phyloP scores from a whole-genome alignment of 1,284 basidiomycete genomes.

The Ustilago trichophora region DNA sequence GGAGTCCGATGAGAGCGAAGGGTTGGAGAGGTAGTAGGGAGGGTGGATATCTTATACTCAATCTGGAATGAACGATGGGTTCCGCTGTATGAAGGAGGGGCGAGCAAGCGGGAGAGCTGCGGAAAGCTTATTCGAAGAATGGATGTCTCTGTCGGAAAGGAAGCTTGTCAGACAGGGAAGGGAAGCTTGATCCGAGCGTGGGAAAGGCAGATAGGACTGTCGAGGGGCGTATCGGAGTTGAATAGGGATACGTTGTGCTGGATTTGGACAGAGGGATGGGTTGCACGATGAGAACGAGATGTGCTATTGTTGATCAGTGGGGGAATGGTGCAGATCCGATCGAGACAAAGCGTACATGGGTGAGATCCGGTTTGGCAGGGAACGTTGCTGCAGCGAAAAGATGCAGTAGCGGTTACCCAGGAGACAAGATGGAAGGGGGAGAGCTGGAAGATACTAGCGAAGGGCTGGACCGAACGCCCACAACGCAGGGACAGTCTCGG shows the following conservation, averaged over 20 bases:
- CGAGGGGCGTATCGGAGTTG: no score
- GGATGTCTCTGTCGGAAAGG: no score
- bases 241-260: no score
- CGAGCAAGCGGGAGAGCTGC: no score
- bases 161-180: no score
- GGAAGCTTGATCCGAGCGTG: neutral
- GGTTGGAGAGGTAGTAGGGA: neutral
- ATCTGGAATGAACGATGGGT: no score
- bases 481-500: constrained; percentile 8
- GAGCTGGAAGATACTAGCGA: constrained; percentile 5
- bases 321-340: constrained; percentile 1
- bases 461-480: constrained; percentile 4
- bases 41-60: neutral
- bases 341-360: neutral
- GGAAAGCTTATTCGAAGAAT: no score
- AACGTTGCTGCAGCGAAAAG: neutral
- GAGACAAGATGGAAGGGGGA: neutral
- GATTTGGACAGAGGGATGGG: neutral
- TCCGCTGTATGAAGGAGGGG: no score
- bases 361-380: neutral
- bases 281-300: neutral
- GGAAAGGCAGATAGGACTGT: neutral
- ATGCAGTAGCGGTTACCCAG: neutral
- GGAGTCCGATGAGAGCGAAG: no score
- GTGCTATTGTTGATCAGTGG: neutral